phyloP scores from a whole-genome alignment of 805 yeast species.

The Lipomyces anomalus region DNA sequence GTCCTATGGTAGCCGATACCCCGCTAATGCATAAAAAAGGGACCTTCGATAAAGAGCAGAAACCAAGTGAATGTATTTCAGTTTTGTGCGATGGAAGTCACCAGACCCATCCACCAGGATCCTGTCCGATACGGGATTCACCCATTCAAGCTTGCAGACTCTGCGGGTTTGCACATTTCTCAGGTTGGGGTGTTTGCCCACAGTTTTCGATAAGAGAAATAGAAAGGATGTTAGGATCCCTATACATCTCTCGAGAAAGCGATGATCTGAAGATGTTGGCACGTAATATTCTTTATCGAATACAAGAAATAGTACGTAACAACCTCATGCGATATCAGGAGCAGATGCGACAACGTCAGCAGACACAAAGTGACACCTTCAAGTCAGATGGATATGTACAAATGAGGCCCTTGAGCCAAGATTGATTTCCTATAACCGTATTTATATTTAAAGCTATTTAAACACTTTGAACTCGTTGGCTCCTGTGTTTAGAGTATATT shows the following conservation, averaged over 20 bases:
- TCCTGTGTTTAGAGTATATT: too few relatives aligned
- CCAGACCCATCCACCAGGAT: conserved; percentile 1
- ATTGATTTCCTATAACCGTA: too few relatives aligned
- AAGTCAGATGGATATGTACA: too few relatives aligned
- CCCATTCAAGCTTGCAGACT: conserved; percentile 2
- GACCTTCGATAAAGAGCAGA: background rate
- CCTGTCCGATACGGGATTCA: conserved; percentile 1
- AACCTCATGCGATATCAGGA: too few relatives aligned
- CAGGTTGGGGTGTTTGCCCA: conserved; percentile 1
- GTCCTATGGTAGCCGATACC: too few relatives aligned
- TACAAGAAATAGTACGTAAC: background rate
- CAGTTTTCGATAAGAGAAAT: background rate
- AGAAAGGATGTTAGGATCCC: background rate
- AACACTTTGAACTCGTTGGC: too few relatives aligned
- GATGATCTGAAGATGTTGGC: background rate
- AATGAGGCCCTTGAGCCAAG: too few relatives aligned
- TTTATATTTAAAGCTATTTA: too few relatives aligned
- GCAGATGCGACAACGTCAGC: too few relatives aligned
- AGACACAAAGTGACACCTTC: too few relatives aligned
- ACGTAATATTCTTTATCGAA: background rate
- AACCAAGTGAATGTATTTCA: too few relatives aligned
- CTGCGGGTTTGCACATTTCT: conserved; percentile 4
- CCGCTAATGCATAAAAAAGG: background rate
- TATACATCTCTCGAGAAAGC: background rate
- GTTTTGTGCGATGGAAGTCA: background rate